phyloP scores from a whole-genome alignment of 805 yeast genomes.

The Ogataea trehaloabstinens region DNA sequence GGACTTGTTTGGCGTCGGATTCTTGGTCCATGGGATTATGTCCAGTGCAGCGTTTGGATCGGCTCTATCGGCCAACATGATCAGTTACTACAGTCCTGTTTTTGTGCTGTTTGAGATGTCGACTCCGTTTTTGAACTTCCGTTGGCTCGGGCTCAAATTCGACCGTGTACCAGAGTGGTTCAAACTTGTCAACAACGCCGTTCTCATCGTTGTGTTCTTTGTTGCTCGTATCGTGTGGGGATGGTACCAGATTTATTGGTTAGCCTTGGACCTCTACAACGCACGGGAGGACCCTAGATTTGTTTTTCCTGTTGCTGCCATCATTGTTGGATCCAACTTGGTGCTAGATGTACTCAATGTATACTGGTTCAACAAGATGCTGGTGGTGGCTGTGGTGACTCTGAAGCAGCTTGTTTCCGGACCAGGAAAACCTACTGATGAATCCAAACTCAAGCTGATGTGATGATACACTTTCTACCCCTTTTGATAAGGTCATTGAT shows the following conservation, averaged over 20 bases:
- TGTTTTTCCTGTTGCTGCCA: constrained; percentile 22
- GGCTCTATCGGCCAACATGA: constrained; percentile 24
- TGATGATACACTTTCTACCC: constrained; percentile 7
- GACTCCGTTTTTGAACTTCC: constrained; percentile 35
- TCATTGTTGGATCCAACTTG: constrained; percentile 31
- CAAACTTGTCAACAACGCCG: constrained; percentile 32
- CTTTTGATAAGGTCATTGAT: neutral
- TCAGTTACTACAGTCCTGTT: constrained; percentile 34
- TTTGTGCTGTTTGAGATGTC: constrained; percentile 36
- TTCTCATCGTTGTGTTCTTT: constrained; percentile 34
- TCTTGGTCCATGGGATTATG: constrained; percentile 35
- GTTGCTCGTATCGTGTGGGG: constrained; percentile 37
- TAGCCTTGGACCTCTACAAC: constrained; percentile 28
- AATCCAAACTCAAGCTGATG: constrained; percentile 32
- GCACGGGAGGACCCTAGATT: constrained; percentile 30
- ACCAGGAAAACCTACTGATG: constrained; percentile 19
- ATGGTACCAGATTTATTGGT: constrained; percentile 33
- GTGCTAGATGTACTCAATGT: constrained; percentile 34
- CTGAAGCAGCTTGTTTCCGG: constrained; percentile 31
- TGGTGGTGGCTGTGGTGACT: constrained; percentile 35
- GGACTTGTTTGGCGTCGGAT: constrained; percentile 33
- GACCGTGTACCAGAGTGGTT: constrained; percentile 25
- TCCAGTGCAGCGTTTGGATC: constrained; percentile 32
- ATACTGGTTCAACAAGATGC: constrained; percentile 38
- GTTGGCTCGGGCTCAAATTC: constrained; percentile 38